Evolutionary conservation across 257 asterid species (phyloP).

Genomic region (Striga asiatica): DNA sequence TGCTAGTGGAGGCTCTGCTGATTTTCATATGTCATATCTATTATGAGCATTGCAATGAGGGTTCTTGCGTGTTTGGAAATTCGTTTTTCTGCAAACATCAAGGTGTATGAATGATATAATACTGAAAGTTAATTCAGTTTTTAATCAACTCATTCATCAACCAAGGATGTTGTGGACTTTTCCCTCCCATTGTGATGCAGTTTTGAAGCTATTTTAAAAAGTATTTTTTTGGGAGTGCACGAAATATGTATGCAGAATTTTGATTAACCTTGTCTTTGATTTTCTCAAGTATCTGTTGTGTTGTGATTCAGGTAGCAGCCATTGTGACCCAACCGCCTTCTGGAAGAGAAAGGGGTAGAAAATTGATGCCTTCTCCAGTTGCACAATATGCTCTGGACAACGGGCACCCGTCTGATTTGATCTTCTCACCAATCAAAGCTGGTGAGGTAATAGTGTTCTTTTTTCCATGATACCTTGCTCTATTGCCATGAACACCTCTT

Average conservation of each 20-base stretch:
- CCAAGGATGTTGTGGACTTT: too few species aligned
- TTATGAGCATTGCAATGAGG: too few species aligned
- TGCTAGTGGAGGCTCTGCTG: too few species aligned
- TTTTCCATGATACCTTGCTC: neutral
- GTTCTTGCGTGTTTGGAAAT: too few species aligned
- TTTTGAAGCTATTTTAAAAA: too few species aligned
- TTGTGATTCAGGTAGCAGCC: slow-evolving; percentile 57
- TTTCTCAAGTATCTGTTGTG: slow-evolving; percentile 12
- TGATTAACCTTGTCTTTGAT: neutral
- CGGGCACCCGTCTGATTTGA: slow-evolving; percentile 66
- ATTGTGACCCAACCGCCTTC: slow-evolving; percentile 93
- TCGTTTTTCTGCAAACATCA: too few species aligned
- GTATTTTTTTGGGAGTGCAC: too few species aligned
- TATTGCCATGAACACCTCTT: neutral
- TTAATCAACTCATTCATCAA: too few species aligned
- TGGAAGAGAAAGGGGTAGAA: slow-evolving; percentile 85
- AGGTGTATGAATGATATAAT: too few species aligned
- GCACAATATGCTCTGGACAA: slow-evolving; percentile 74
- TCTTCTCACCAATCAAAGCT: slow-evolving; percentile 74
- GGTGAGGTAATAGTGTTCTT: slow-evolving; percentile 47
- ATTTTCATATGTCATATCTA: too few species aligned
- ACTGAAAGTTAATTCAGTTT: too few species aligned
- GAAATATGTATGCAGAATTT: neutral
- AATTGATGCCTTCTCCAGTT: slow-evolving; percentile 85
- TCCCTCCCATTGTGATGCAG: too few species aligned